Conservation (phyloP, 2,329 filamentous ascomycete genomes). For the Coniochaeta ligniaria region DNA sequence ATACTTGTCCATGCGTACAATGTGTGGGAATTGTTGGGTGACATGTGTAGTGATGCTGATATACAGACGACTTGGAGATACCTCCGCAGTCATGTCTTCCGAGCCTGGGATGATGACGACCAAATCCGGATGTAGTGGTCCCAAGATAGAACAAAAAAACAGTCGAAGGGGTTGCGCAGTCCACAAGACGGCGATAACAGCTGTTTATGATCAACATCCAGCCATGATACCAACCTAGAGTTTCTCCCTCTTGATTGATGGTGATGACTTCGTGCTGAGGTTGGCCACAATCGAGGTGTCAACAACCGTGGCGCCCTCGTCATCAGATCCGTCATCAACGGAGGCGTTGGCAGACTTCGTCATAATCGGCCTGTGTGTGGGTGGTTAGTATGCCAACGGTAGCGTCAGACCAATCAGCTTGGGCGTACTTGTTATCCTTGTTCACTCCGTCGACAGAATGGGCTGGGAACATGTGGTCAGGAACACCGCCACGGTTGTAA, state of each 20-base stretch:
- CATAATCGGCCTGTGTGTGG: background rate
- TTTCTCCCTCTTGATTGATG: constrained; percentile 37
- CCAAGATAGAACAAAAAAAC: background rate
- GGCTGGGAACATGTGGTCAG: background rate
- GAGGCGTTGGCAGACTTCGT: background rate
- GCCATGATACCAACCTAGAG: constrained; percentile 15
- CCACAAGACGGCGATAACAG: background rate
- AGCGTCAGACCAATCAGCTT: background rate
- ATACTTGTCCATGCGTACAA: background rate
- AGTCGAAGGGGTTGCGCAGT: background rate
- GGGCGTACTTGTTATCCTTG: background rate
- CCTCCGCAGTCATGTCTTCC: background rate
- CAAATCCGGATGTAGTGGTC: background rate
- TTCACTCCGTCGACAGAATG: background rate
- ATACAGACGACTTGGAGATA: background rate
- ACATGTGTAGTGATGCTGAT: background rate
- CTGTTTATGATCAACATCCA: background rate
- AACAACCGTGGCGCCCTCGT: constrained; percentile 48
- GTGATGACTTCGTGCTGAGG: constrained; percentile 41
- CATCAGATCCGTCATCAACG: constrained; percentile 28
- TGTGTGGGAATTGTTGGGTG: background rate
- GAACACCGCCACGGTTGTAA: background rate
- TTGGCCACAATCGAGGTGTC: constrained; percentile 36
- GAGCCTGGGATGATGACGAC: background rate
- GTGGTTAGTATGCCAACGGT: background rate